phyloP scores from a whole-genome alignment of 2,329 filamentous ascomycete species.

The Fusarium concolor region DNA sequence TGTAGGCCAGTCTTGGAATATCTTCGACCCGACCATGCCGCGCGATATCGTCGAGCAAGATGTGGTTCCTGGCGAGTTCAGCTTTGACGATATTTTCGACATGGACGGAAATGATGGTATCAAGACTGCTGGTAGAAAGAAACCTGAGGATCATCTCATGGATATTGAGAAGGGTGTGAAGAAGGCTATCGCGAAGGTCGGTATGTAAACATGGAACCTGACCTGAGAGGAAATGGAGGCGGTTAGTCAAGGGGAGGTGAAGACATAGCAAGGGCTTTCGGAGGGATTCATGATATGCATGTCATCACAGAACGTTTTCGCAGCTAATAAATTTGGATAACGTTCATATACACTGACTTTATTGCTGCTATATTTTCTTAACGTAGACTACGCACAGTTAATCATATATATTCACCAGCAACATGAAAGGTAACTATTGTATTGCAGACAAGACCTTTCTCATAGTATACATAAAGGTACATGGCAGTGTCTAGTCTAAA shows the following conservation, averaged over 20 bases:
- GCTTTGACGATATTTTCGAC: slow-evolving; percentile 24
- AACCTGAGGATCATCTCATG: slow-evolving; percentile 8
- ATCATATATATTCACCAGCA: no score
- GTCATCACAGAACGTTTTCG: slow-evolving; percentile 11
- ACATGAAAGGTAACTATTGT: not conserved
- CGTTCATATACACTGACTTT: not conserved
- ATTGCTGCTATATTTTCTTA: not conserved
- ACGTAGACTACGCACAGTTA: not conserved
- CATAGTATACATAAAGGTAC: not conserved
- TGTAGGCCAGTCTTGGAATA: not conserved
- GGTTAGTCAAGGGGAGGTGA: not conserved
- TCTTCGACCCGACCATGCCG: not conserved
- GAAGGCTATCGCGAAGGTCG: slow-evolving; percentile 34
- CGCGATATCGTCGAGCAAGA: slow-evolving; percentile 1
- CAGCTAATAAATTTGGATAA: slow-evolving; percentile 18
- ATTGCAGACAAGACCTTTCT: not conserved
- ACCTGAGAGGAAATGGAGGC: not conserved
- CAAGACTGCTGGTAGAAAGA: not conserved
- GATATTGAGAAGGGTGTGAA: slow-evolving; percentile 21
- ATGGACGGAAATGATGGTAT: not conserved
- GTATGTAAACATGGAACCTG: not conserved
- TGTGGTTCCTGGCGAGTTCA: slow-evolving; percentile 5
- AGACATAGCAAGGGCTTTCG: not conserved
- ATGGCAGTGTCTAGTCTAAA: not conserved
- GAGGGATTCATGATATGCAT: not conserved